These are phyloP conservation scores for Xylariaceae sp. DNA, from an alignment of 2,329 filamentous ascomycete species.

Conservation along the genomic window DNA sequence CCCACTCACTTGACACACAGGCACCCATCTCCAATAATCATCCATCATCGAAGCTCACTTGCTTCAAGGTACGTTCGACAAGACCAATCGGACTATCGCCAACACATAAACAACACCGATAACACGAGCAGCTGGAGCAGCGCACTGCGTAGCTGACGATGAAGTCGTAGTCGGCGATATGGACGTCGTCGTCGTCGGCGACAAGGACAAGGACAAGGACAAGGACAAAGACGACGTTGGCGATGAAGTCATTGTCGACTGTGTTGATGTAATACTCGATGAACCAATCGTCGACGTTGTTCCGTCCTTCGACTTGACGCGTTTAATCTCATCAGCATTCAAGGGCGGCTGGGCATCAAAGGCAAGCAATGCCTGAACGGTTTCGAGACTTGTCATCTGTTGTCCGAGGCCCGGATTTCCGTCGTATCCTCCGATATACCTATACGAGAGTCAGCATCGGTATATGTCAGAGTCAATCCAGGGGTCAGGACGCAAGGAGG, in stretches of 20 bases:
- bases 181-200: background rate
- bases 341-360: slow-evolving; percentile 41
- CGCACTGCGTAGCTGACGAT: background rate
- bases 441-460: background rate
- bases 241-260: background rate
- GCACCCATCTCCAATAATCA: background rate
- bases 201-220: background rate
- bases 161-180: background rate
- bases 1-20: too few relatives aligned
- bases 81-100: background rate
- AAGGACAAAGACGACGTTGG: background rate
- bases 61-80: background rate
- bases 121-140: background rate
- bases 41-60: background rate
- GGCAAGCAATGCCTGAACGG: slow-evolving; percentile 54
- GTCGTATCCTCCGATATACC: slow-evolving; percentile 48
- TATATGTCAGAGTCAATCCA: background rate
- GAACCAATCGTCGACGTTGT: slow-evolving; percentile 4
- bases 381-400: slow-evolving; percentile 60
- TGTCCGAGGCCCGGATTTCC: slow-evolving; percentile 52
- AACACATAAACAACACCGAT: background rate
- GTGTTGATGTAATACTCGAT: slow-evolving; percentile 2
- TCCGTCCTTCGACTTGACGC: slow-evolving; percentile 28
- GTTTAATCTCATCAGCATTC: slow-evolving; percentile 43
- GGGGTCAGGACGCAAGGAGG: background rate